Base-by-base conservation (phyloP, 495 filamentous ascomycete genomes). In the Aspergillus bridgeri region DNA sequence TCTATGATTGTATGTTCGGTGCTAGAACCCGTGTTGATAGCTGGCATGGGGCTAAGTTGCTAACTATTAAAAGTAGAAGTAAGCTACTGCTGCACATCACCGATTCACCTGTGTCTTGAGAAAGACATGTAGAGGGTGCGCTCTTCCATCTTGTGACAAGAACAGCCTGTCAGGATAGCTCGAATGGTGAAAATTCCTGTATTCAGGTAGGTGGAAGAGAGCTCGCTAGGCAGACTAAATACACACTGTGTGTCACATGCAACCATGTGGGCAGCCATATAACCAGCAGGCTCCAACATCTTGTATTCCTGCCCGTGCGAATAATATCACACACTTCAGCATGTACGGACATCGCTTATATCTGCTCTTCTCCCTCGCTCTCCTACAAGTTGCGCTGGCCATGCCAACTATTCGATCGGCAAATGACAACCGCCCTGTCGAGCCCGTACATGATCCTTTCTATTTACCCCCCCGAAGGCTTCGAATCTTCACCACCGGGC, bases 401-500 rank as follows among this genome's bases (percentile, higher is more conserved):
- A 50, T 51, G 46, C 57, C 57, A 44, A 38, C n/a, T 42, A 46
- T 38, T 19, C 17, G 42, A 19, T 27, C 20, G 55, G 60, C 3
- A 38, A 38, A 38, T 15, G 33, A 38, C 17, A 15, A 9, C 11
- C 33, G 33, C 17, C 61, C 57, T n/a, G 21, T 55, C 1, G 21
- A 33, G 22, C 63, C 63, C 13, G 50, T 47, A 8, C 38, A 61
- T 43, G 81, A 82, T 47, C 75, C 77, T 11, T 83, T 75, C 67
- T 82, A 83, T 60, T 65, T 58, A n/a, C 0, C 70, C 78, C 0
- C 77, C 79, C 11, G 42, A 54, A 6, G 66, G 67, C 43, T 81
- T 69, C 49, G 71, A 78, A 58, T 54, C 60, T 0, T 59, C 65
- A 2, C 33, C 59, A 0, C 78, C 79, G 6, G 79, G 81, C 1